phyloP scores from a whole-genome alignment of 1,284 basidiomycete genomes.

The Athelia sp. region DNA sequence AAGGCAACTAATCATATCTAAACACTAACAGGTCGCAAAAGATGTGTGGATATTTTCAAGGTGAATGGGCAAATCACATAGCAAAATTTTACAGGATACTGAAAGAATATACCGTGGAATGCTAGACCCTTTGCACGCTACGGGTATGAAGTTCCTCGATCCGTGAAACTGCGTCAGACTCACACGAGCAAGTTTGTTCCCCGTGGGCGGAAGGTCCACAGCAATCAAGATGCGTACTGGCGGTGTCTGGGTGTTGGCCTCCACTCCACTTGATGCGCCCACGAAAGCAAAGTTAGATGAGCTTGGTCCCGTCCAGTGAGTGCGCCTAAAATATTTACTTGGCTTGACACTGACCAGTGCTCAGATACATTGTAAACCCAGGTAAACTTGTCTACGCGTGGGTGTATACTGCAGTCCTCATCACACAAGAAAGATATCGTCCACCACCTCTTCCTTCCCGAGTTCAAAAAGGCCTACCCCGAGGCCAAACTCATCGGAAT shows the following conservation, averaged over 20 bases:
- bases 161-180: too few species aligned
- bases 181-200: conserved; percentile 37
- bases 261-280: conserved; percentile 50
- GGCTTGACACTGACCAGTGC: too few species aligned
- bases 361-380: too few species aligned
- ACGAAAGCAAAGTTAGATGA: conserved; percentile 55
- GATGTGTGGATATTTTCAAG: conserved; percentile 71
- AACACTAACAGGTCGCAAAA: conserved; percentile 41
- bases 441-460: conserved; percentile 13
- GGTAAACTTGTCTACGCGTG: too few species aligned
- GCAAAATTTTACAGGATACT: too few species aligned
- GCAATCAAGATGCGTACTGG: conserved; percentile 72
- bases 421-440: conserved; percentile 25
- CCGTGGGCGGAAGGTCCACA: conserved; percentile 79
- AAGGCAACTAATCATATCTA: not conserved
- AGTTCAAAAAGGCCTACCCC: conserved; percentile 75
- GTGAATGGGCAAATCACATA: conserved; percentile 28
- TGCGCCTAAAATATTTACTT: not conserved
- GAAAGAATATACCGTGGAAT: not conserved
- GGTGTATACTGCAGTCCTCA: too few species aligned
- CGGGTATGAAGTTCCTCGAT: conserved; percentile 23
- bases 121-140: conserved; percentile 65
- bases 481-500: conserved; percentile 72
- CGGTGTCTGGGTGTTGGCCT: conserved; percentile 80
- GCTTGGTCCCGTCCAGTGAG: conserved; percentile 73